Evolutionary conservation across 805 yeast species (phyloP).

Genomic region (Kuraishia cidri): DNA sequence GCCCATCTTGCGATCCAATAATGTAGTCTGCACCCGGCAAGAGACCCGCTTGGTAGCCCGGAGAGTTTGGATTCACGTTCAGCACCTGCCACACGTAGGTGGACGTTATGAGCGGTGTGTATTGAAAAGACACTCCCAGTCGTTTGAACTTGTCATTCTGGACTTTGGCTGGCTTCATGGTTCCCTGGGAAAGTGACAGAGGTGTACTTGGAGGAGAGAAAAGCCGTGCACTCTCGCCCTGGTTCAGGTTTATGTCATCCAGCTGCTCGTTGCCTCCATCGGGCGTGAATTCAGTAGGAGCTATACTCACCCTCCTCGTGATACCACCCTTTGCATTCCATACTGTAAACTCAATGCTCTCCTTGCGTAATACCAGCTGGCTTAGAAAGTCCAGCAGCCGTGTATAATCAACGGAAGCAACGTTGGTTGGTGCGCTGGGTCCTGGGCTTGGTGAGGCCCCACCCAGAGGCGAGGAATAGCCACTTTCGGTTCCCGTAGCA

Average conservation of each 20-base stretch:
- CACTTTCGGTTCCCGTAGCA: background rate
- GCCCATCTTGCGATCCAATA: conserved; percentile 81
- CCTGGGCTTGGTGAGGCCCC: background rate
- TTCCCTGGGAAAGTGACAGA: conserved; percentile 1
- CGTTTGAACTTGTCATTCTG: conserved; percentile 30
- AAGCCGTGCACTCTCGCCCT: conserved; percentile 4
- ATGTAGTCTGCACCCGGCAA: conserved; percentile 83
- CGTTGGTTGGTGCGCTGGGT: background rate
- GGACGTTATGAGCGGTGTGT: conserved; percentile 67
- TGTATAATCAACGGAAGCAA: conserved; percentile 5
- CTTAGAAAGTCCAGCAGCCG: conserved; percentile 6
- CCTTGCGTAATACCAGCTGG: conserved; percentile 6
- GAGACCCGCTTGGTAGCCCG: conserved; percentile 78
- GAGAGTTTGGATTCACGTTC: conserved; percentile 62
- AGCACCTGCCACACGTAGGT: conserved; percentile 85
- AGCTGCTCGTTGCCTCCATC: conserved; percentile 17
- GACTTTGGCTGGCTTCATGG: conserved; percentile 8
- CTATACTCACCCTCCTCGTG: conserved; percentile 27
- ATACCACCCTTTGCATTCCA: conserved; percentile 88
- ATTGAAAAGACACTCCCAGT: conserved; percentile 64
- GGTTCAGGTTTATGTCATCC: conserved; percentile 14
- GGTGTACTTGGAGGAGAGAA: too few relatives aligned
- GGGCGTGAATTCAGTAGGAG: conserved; percentile 14
- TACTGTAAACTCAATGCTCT: conserved; percentile 42
- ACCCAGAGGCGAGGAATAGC: background rate